Evolutionary conservation across 345 rosid genomes (phyloP), one percentile per base, ranked within the genome.

Genomic region (Euphorbia tirucalli): DNA sequence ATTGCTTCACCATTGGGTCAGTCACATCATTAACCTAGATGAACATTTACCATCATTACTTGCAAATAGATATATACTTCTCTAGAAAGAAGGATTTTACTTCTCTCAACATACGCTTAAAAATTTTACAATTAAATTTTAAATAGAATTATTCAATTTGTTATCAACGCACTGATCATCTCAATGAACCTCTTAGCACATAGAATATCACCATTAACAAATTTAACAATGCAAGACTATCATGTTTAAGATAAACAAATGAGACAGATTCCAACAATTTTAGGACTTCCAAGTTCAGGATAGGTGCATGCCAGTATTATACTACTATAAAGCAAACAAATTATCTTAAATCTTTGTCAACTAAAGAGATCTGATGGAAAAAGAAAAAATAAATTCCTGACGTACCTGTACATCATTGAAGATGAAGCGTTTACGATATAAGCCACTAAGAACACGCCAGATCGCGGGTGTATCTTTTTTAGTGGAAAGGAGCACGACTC

Each of bases 371-470:
- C 15, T 30, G 16, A n/a, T 3, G 2, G 19, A 32, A 28, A 68
- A 27, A 46, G 52, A 46, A 46, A 1, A 46, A 16, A 46, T 13
- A 13, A 46, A 46, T 22, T 57, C 14, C 1, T 28, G 49, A 66
- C 77, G 76, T 80, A 90, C 99, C 97, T 89, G 86, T 49, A 78
- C 81, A 75, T 89, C 88, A 69, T 78, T 85, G 78, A 92, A 89
- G 70, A 39, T 80, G 79, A 90, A 74, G 31, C 79, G 87, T 73
- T 87, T 86, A 62, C 65, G 87, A 80, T 84, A 86, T 82, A 87
- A 73, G 78, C 98, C 94, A 50, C 97, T 89, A 67, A 95, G 97
- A 78, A 84, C 96, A 52, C 93, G 96, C 98, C 96, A 92, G 62
- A 89, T 92, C 7, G 82, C 81, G 43, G 98, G 92, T 49, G 99